Base-by-base conservation (phyloP, 129 eudicot genomes). In the Kitagawia praeruptora region DNA sequence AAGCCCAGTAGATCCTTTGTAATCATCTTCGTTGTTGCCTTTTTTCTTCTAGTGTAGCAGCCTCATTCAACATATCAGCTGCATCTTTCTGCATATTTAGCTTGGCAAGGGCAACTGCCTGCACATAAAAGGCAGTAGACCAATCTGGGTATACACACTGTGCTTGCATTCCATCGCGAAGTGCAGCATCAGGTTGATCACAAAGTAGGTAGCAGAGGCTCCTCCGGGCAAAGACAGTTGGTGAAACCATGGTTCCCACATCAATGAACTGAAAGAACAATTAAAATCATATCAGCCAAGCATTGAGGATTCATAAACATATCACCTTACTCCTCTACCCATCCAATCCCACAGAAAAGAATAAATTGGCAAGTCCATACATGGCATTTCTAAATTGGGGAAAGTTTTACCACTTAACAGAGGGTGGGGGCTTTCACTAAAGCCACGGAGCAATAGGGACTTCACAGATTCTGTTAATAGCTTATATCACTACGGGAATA, bases 61-160 rank as follows among this genome's bases (percentile, higher is more conserved):
- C 98, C 77, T 94, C 98, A 51, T 91, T 91, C 82, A 94, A 76
- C 98, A 94, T 94, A 56, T 94, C 98, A 46, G 88, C 92, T 38
- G 98, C 97, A 49, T 94, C 98, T 69, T 94, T 91, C 85, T 94
- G 96, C 98, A 91, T 94, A 76, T 91, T 96, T 19, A 94, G 92
- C 45, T 94, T 94, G 39, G 96, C 90, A 27, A 94, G 97, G 44
- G 98, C 98, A 42, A 91, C 98, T 16, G 97, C 91, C 78, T 94
- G 98, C 98, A 94, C 90, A 81, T 94, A 94, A 74, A 94, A 94
- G 56, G 98, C 97, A 2, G 97, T 94, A 25, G 98, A 85, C 98
- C 98, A 94, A 23, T 94, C 98, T 6, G 97, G 96, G 78, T 89
- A 88, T n/a, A 94, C 90, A 45, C 97, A 91, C 70, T 94, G 98